phyloP scores from a whole-genome alignment of 108 stramenopile species.

The Pinguiococcus pyrenoidosus region DNA sequence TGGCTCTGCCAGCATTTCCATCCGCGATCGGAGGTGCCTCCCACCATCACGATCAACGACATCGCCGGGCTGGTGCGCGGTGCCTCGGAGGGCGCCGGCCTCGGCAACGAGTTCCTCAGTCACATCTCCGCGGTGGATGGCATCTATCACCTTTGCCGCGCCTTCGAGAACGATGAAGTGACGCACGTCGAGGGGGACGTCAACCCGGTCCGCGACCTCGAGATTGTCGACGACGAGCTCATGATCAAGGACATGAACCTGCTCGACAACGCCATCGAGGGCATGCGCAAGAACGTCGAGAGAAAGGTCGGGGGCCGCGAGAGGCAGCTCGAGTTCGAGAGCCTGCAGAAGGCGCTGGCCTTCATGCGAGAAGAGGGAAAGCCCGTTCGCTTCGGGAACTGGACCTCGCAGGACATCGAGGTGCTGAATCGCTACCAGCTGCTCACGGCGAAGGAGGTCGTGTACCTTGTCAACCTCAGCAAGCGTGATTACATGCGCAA shows the following conservation, averaged over 20 bases:
- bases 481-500: slow-evolving; percentile 90
- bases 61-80: slow-evolving; percentile 97
- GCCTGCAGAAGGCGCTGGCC: slow-evolving; percentile 8
- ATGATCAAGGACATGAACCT: slow-evolving; percentile 24
- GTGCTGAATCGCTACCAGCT: slow-evolving; percentile 39
- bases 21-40: slow-evolving; percentile 58
- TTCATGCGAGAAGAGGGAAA: slow-evolving; percentile 11
- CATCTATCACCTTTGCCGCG: slow-evolving; percentile 87
- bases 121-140: slow-evolving; percentile 97
- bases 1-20: slow-evolving; percentile 75
- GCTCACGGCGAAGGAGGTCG: slow-evolving; percentile 89
- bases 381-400: slow-evolving; percentile 23
- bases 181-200: slow-evolving; percentile 97
- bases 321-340: slow-evolving; percentile 21
- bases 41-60: slow-evolving; percentile 86
- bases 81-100: slow-evolving; percentile 92
- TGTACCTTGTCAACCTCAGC: slow-evolving; percentile 89
- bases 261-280: slow-evolving; percentile 14
- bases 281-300: slow-evolving; percentile 16
- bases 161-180: slow-evolving; percentile 91
- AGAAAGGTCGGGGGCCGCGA: slow-evolving; percentile 19
- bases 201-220: slow-evolving; percentile 96
- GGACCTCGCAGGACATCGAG: slow-evolving; percentile 34
- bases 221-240: slow-evolving; percentile 91
- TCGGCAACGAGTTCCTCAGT: slow-evolving; percentile 96